Evolutionary conservation across 768 basidiomycete genomes (phyloP), one percentile per base, ranked within the genome.

Genomic region (Leucocoprinus sp.): DNA sequence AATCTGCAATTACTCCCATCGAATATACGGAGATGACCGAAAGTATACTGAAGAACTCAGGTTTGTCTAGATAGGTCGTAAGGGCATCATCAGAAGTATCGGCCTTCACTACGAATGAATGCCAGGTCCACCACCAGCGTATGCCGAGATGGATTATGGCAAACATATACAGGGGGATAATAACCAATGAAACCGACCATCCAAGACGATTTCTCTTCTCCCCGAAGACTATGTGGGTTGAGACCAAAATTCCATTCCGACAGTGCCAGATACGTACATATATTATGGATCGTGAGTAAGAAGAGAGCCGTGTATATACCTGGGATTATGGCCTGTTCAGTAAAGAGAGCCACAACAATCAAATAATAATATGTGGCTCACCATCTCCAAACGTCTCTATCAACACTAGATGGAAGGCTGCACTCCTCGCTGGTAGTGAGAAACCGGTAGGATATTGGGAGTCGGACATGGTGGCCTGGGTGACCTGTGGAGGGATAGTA

Each of bases 231-330:
- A 38, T 2, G 14, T 4, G 18, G 15, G 3, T 9, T 17, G 8
- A 17, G 12, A 18, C 18, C n/a, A 14, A 15, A 21, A 33, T 8
- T 4, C 11, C 4, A 11, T 8, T 8, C 2, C 18, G 18, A 11
- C 12, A 7, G 4, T 3, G n/a, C 8, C 21, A 19, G 3, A 21
- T 19, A 23, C 44, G 15, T 21, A 45, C 44, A 5, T 17, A 45
- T 14, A 36, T 38, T 37, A 17, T 45, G 38, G 18, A 45, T 21
- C 8, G 44, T 45, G 12, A 45, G 38, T 37, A 26, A 45, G 29
- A 45, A 45, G 6, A 45, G 21, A 14, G 44, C 44, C 3, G 44
- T 21, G 19, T 38, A 45, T 28, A 45, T 28, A 12, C 44, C 44
- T 45, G 36, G 15, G 37, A n/a, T n/a, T 38, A 0, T 4, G 5